Evolutionary conservation across 768 basidiomycete species (phyloP).

Genomic region (Naganishia friedmannii): DNA sequence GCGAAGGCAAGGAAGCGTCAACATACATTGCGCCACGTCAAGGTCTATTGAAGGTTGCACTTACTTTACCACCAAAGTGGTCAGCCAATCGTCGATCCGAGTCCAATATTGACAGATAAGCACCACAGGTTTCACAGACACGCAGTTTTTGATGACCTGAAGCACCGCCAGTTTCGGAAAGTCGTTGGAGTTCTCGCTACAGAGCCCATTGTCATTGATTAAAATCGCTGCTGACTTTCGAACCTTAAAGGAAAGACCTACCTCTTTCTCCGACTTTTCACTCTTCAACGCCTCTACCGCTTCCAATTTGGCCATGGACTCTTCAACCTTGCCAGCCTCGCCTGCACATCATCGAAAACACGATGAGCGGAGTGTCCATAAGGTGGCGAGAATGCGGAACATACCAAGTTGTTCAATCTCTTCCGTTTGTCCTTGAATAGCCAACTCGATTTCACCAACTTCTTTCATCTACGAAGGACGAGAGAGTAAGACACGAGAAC

Average conservation of each 20-base stretch:
- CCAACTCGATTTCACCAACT: conserved; percentile 98
- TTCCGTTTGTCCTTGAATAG: conserved; percentile 96
- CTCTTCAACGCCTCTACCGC: conserved; percentile 96
- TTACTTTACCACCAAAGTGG: conserved; percentile 98
- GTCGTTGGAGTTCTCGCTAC: conserved; percentile 86
- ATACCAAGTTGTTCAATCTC: conserved; percentile 89
- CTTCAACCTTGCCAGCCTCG: conserved; percentile 98
- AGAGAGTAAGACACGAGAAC: not conserved
- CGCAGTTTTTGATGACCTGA: conserved; percentile 99
- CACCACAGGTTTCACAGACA: conserved; percentile 99
- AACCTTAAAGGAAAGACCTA: conserved; percentile 49
- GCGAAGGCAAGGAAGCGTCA: not conserved
- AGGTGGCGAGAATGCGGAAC: conserved; percentile 35
- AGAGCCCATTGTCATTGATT: conserved; percentile 19
- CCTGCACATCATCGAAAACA: conserved; percentile 56
- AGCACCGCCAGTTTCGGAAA: conserved; percentile 96
- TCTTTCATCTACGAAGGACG: conserved; percentile 71
- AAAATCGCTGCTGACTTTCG: not conserved
- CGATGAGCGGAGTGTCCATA: not conserved
- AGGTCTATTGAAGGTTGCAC: conserved; percentile 43
- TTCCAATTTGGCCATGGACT: conserved; percentile 95
- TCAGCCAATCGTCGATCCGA: conserved; percentile 97
- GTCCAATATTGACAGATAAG: conserved; percentile 96
- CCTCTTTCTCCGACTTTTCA: conserved; percentile 95
- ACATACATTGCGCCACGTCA: not conserved